Conservation (phyloP, 1,139 yeast species). For the Diutina sp. region DNA sequence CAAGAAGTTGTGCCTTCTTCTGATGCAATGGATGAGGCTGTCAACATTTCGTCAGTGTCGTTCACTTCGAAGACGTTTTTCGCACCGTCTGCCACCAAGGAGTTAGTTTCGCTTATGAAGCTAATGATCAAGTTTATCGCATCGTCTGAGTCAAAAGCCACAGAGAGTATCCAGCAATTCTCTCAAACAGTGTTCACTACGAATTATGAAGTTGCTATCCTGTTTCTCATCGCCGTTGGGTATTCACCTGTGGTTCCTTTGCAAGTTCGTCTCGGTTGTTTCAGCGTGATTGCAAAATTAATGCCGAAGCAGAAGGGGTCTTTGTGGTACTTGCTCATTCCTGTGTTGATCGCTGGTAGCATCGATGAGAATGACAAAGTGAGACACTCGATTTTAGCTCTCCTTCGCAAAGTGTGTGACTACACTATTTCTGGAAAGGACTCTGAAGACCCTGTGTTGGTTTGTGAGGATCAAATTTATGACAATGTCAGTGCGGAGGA, state of each 20-base stretch:
- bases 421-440: conserved; percentile 10
- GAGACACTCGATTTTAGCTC: conserved; percentile 15
- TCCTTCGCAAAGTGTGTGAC: conserved; percentile 9
- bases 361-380: conserved; percentile 16
- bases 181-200: not conserved
- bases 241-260: conserved; percentile 44
- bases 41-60: not conserved
- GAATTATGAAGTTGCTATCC: conserved; percentile 23
- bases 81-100: not conserved
- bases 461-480: conserved; percentile 29
- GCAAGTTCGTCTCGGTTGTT: not conserved
- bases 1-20: not conserved
- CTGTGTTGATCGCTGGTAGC: conserved; percentile 24
- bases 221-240: conserved; percentile 47
- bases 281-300: conserved; percentile 8
- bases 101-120: not conserved
- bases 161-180: not conserved
- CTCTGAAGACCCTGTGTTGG: conserved; percentile 13
- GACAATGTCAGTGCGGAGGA: conserved; percentile 24
- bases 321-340: conserved; percentile 20
- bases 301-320: conserved; percentile 6
- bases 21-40: not conserved
- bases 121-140: not conserved
- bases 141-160: not conserved
- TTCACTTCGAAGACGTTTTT: not conserved